Percentiles rank a stretch among this genome's conserved stretches.
These are phyloP conservation scores for Harrya chromipes DNA, from an alignment of 768 basidiomycete species.

Conservation along the genomic window DNA sequence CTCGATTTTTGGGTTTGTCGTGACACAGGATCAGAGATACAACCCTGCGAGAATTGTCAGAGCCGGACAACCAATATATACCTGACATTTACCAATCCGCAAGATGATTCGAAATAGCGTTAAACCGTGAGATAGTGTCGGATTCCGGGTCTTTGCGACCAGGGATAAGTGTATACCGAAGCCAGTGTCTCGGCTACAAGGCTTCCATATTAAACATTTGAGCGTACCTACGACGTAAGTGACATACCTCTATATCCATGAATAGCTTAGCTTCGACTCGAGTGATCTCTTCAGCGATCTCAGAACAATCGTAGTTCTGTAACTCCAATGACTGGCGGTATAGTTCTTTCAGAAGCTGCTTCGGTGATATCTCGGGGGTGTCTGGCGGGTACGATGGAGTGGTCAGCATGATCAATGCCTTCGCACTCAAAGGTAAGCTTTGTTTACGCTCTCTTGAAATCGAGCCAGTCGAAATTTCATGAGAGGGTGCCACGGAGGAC, in stretches of 20 bases:
- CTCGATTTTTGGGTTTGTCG: slow-evolving; percentile 70
- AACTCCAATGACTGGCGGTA: slow-evolving; percentile 56
- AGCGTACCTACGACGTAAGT: background rate
- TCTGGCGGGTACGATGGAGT: slow-evolving; percentile 30
- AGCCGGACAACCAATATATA: background rate
- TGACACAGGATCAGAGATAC: slow-evolving; percentile 88
- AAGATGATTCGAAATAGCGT: slow-evolving; percentile 75
- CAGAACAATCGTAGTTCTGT: slow-evolving; percentile 51
- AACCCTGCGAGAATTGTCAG: slow-evolving; percentile 55
- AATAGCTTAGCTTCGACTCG: slow-evolving; percentile 68
- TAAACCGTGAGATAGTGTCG: slow-evolving; percentile 73
- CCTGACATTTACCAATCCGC: slow-evolving; percentile 64
- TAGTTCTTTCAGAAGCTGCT: slow-evolving; percentile 63
- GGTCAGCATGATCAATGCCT: slow-evolving; percentile 40
- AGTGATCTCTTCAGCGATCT: slow-evolving; percentile 86
- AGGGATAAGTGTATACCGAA: slow-evolving; percentile 70
- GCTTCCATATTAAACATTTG: background rate
- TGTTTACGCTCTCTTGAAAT: slow-evolving; percentile 60
- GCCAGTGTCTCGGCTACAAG: slow-evolving; percentile 80
- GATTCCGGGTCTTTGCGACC: slow-evolving; percentile 60
- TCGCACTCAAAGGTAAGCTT: slow-evolving; percentile 56
- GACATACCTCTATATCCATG: slow-evolving; percentile 67
- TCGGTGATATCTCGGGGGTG: slow-evolving; percentile 41
- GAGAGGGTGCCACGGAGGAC: slow-evolving; percentile 19
- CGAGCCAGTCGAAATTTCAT: slow-evolving; percentile 23